Evolutionary conservation across 257 asterid species (phyloP), one percentile per base, ranked within the genome.

Genomic region (Euphrasia confusa): DNA sequence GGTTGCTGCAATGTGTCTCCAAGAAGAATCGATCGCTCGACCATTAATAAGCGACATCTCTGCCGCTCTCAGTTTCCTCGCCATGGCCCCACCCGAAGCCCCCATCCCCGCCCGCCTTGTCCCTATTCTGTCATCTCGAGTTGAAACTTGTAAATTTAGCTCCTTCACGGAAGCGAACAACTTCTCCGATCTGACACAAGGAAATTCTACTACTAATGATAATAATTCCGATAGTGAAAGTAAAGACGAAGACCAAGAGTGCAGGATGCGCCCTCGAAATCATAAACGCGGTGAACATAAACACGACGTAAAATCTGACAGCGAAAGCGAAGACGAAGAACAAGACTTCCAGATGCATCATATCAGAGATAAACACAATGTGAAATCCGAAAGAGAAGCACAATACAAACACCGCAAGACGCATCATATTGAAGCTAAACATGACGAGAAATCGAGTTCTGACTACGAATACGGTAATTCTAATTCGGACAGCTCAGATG

Each of bases 1-100:
- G 52, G 78, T 87, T 4, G 88, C 90, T 15, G 94, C 95, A 24
- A 87, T 87, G 95, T 87, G 95, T 58, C 79, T 87, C n/a, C 94
- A 84, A 71, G 95, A 87, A 12, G 90, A 87, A 56, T 87, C 95
- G 0, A 39, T 63, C 12, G 94, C 87, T 0, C 88, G 95, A 2
- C 95, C 95, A 17, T 75, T 82, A 68, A 81, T 84, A 62, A 74
- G 79, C 6, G 95, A 87, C 62, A 75, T 87, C 13, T 80, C 86
- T 7, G 88, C 87, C 14, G 90, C 94, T 6, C 83, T 86, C 11
- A 68, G 75, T 73, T 86, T 79, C 70, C 84, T 83, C 1, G 79
- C 86, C 3, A 71, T 74, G 79, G 84, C 90, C 13, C 77, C 77
- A 0, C 81, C 83, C 0, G 80, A 79, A 47, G 81, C 80, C 0